These are phyloP conservation scores for Epichloe aotearoae DNA, from an alignment of 2,329 filamentous ascomycete genomes.

Conservation along the genomic window DNA sequence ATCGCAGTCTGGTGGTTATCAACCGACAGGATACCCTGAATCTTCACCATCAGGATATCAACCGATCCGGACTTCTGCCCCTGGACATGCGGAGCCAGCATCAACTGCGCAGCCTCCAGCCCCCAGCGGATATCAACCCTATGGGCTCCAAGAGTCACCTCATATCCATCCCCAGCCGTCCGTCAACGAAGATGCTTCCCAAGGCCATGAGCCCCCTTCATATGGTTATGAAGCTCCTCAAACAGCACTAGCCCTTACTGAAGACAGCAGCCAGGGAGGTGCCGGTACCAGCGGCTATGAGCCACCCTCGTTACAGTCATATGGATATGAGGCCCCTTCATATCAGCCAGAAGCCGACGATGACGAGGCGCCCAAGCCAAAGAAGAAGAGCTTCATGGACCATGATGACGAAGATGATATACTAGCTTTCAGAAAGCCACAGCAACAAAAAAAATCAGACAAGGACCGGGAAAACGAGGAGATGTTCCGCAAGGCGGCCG, in stretches of 20 bases:
- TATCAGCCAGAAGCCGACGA: slow-evolving; percentile 39
- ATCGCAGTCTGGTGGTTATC: slow-evolving; percentile 9
- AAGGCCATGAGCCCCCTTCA: slow-evolving; percentile 31
- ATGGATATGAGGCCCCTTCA: slow-evolving; percentile 43
- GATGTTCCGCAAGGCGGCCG: slow-evolving; percentile 72
- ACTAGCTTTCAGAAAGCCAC: slow-evolving; percentile 28
- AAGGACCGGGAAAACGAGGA: slow-evolving; percentile 73
- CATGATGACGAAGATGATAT: slow-evolving; percentile 62
- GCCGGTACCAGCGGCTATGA: slow-evolving; percentile 38
- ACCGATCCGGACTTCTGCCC: slow-evolving; percentile 3
- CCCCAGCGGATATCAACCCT: slow-evolving; percentile 16
- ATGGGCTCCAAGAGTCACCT: slow-evolving; percentile 14
- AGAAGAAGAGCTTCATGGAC: slow-evolving; percentile 71
- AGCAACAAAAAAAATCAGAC: slow-evolving; percentile 50
- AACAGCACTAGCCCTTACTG: slow-evolving; percentile 12
- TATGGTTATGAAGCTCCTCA: slow-evolving; percentile 40
- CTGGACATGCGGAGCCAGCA: neutral
- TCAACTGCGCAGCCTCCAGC: slow-evolving; percentile 2
- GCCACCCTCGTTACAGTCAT: slow-evolving; percentile 48
- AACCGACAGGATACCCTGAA: slow-evolving; percentile 8
- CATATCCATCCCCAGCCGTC: slow-evolving; percentile 10
- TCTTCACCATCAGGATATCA: slow-evolving; percentile 13
- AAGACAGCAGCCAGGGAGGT: slow-evolving; percentile 12
- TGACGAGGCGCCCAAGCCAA: slow-evolving; percentile 42
- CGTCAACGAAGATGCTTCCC: slow-evolving; percentile 10